Base-by-base conservation (phyloP, 2,329 filamentous ascomycete species). In the Cladosporium cucumerinum region DNA sequence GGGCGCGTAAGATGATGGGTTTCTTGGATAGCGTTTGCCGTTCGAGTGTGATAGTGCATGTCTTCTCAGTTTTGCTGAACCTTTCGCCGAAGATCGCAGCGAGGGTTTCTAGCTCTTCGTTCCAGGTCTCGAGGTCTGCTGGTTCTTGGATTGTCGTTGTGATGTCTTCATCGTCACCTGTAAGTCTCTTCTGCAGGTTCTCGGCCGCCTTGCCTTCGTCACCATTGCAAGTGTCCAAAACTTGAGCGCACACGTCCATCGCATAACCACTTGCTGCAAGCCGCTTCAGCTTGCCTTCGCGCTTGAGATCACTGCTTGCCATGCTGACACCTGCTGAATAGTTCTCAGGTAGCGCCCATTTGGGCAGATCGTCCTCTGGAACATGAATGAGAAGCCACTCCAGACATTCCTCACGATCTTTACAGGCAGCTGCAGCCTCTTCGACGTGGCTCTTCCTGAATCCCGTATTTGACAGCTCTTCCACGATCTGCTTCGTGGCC, bases 341-440 rank as follows among this genome's bases (percentile, higher is more conserved):
- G 67, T 89, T 91, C 78, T 96, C 93, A 0, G 95, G 95, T 49
- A 99, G 81, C 71, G 92, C 92, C 93, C 94, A 98, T 7, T 86
- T 82, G 1, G 95, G 95, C n/a, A 98, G 81, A 72, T 98, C 95
- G 74, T 99, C 95, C 75, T 99, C 95, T 1, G 95, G 95, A 2
- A 99, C 93, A 77, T 99, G 94, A 60, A 98, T 93, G 57, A 99
- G 84, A 18, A 99, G 84, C 95, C 95, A 99, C 76, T 98, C 94
- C 2, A 99, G 83, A 18, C 92, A 89, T 78, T 99, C 95, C 75
- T 97, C 93, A 32, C 90, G 85, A 75, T 97, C 93, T 76, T 94
- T 96, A 80, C 93, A 97, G 72, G 93, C 87, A 52, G 87, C 87
- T 0, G 91, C 86, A 10, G 95, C 94, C 78, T 99, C 95, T 73